Evolutionary conservation across 148 eudicot genomes (phyloP).

Genomic region (Tetragonia tetragonoides): DNA sequence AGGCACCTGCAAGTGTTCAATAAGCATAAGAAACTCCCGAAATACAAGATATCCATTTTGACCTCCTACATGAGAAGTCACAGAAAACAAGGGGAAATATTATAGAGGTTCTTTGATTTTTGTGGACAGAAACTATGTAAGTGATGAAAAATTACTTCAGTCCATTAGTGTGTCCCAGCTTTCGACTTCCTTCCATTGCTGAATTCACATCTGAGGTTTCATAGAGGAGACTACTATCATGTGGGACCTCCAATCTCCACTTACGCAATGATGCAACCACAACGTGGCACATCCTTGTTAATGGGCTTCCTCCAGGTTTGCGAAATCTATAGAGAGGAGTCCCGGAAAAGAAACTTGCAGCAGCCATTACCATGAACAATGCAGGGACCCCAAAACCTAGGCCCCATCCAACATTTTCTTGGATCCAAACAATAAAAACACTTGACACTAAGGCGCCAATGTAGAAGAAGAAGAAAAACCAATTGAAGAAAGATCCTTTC

Average conservation of each 20-base stretch:
- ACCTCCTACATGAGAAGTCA: not conserved
- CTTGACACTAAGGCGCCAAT: constrained; percentile 31
- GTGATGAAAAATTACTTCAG: constrained; percentile 37
- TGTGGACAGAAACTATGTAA: no score
- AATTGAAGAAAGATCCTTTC: constrained; percentile 39
- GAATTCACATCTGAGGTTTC: constrained; percentile 49
- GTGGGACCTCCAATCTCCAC: constrained; percentile 40
- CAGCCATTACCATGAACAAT: constrained; percentile 29
- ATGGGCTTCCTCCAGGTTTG: constrained; percentile 61
- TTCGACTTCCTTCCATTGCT: constrained; percentile 61
- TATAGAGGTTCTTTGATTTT: no score
- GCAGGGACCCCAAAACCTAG: constrained; percentile 32
- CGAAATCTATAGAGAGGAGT: constrained; percentile 33
- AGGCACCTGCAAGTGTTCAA: constrained; percentile 30
- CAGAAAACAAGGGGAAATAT: not conserved
- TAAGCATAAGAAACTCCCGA: not conserved
- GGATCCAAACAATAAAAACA: constrained; percentile 31
- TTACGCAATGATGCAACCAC: constrained; percentile 53
- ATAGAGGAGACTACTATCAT: constrained; percentile 40
- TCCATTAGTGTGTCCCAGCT: constrained; percentile 60
- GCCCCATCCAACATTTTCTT: constrained; percentile 33
- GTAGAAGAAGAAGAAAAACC: constrained; percentile 33
- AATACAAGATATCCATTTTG: not conserved
- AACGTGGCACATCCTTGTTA: constrained; percentile 67
- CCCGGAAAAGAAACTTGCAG: constrained; percentile 29